Evolutionary conservation across 305 asterid species (phyloP).

Genomic region (Fraxinus nigra): DNA sequence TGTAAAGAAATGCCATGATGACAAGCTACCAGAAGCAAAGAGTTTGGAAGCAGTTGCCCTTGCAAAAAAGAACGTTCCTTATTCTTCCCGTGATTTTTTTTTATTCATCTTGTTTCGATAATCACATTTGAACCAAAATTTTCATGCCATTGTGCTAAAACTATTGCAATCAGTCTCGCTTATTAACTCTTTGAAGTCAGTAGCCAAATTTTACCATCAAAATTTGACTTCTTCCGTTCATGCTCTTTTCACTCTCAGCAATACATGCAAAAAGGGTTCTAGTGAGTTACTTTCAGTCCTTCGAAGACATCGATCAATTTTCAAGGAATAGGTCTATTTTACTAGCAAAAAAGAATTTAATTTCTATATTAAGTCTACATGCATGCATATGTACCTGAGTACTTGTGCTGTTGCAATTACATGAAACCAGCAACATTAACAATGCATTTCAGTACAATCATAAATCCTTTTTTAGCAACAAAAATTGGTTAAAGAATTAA

Average conservation of each 20-base stretch:
- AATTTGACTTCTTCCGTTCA: neutral
- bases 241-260: neutral
- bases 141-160: too few relatives aligned
- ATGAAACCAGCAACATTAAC: neutral
- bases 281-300: neutral
- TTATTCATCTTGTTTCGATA: too few relatives aligned
- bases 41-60: too few relatives aligned
- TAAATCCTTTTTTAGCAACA: neutral
- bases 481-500: neutral
- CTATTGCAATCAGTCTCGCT: too few relatives aligned
- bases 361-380: neutral
- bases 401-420: neutral
- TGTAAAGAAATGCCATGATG: too few relatives aligned
- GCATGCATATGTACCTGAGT: neutral
- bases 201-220: neutral
- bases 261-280: neutral
- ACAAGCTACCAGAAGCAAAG: too few relatives aligned
- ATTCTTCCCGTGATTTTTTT: too few relatives aligned
- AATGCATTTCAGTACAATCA: neutral
- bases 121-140: too few relatives aligned
- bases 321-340: neutral
- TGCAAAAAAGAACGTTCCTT: too few relatives aligned
- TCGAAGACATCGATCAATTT: too few relatives aligned
- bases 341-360: neutral
- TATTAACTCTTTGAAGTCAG: too few relatives aligned